Percentiles rank a stretch among this genome's conserved stretches.
These are phyloP conservation scores for Tuber melanosporum DNA, from an alignment of 495 filamentous ascomycete species.

Conservation along the genomic window DNA sequence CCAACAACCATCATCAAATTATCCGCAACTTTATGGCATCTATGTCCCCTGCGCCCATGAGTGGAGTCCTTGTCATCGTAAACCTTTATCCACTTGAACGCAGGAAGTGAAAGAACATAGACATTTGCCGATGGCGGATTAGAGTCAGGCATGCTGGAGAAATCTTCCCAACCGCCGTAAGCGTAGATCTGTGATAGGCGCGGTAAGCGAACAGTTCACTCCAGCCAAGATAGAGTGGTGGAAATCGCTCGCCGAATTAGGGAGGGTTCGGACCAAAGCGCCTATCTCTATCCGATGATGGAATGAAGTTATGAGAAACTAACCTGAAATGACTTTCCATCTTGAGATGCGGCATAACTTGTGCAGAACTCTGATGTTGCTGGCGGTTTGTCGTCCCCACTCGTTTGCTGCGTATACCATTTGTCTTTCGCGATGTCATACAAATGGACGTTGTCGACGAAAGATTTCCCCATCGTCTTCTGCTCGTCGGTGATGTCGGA, in stretches of 20 bases:
- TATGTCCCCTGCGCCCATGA: slow-evolving; percentile 57
- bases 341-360: slow-evolving; percentile 55
- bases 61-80: slow-evolving; percentile 44
- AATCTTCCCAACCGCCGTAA: slow-evolving; percentile 56
- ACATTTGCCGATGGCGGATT: slow-evolving; percentile 48
- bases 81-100: slow-evolving; percentile 68
- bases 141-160: slow-evolving; percentile 4
- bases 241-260: neutral
- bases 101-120: slow-evolving; percentile 66
- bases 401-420: slow-evolving; percentile 61
- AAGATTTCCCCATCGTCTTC: slow-evolving; percentile 49
- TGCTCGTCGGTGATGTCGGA: slow-evolving; percentile 34
- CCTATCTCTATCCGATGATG: neutral
- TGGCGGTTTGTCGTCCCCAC: slow-evolving; percentile 49
- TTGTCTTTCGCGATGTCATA: slow-evolving; percentile 56
- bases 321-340: slow-evolving; percentile 43
- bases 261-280: neutral
- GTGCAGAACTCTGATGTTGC: slow-evolving; percentile 59
- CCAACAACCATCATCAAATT: slow-evolving; percentile 71
- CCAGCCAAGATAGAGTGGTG: slow-evolving; percentile 46
- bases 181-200: slow-evolving; percentile 58
- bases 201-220: slow-evolving; percentile 22
- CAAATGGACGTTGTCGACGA: slow-evolving; percentile 61
- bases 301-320: slow-evolving; percentile 6
- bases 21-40: slow-evolving; percentile 61